Base-by-base conservation (phyloP, 139 green algal genomes). In the Gonium pectorale region DNA sequence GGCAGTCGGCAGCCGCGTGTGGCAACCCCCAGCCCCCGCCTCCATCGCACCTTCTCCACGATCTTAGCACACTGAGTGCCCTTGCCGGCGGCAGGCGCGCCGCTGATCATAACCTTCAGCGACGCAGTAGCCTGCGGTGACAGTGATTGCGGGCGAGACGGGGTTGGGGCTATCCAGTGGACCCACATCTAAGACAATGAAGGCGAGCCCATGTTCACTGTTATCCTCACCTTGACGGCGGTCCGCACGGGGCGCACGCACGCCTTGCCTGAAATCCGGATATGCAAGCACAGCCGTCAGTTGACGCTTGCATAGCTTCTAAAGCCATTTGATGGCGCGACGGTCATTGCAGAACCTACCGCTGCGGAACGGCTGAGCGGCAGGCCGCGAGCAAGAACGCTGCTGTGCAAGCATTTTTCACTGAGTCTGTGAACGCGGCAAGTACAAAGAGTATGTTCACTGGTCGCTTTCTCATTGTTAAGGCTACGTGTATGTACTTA, bases 41-140 rank as follows among this genome's bases (percentile, higher is more conserved):
- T 11, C 15, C 13, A 54, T 24, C n/a, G 17, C 38, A 73, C 95
- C 94, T 97, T 96, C 21, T 96, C 90, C 3, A 98, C 93, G 44
- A 99, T 98, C 44, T 91, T 93, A 40, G 92, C 93, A 72, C 96
- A 98, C 90, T 99, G 95, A 11, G 97, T 99, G 71, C 97, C 97
- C 90, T 99, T 99, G 52, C 97, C 97, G 7, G 97, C 97, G 3
- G 97, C 97, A 37, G 97, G 97, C 0, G 97, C 94, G 38, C 97
- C 97, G 19, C 94, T 88, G 64, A 99, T 99, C 93, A 99, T 98
- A 7, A 99, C 93, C 40, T 93, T 92, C 63, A 97, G 89, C 43
- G 43, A 35, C 43, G 77, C 77, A 29, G 5, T 63, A 15, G 62
- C n/a, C 77, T 83, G 43, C n/a, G 31, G 4, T 40, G 17, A 13